phyloP scores from a whole-genome alignment of 495 filamentous ascomycete genomes.

The Penicillium goetzii region DNA sequence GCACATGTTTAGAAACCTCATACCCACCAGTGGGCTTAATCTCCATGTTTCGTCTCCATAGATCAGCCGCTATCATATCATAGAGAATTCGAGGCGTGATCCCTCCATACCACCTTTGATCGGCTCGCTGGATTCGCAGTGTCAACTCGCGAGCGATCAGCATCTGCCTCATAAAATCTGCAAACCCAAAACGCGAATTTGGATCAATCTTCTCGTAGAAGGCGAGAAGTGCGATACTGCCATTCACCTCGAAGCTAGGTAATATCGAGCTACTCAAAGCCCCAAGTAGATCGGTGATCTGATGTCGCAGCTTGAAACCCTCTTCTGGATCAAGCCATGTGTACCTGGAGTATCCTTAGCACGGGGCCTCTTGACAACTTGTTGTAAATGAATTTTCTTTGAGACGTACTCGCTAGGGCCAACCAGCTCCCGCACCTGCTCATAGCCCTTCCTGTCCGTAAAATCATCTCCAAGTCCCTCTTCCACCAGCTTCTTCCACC shows the following conservation, averaged over 20 bases:
- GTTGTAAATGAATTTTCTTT: background rate
- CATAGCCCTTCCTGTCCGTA: background rate
- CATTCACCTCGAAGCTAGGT: background rate
- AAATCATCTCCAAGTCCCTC: background rate
- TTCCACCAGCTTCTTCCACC: background rate
- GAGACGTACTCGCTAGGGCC: background rate
- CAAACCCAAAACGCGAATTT: background rate
- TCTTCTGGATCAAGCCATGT: constrained; percentile 9
- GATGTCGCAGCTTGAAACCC: background rate
- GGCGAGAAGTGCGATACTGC: background rate
- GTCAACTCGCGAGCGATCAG: background rate
- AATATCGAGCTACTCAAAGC: constrained; percentile 4
- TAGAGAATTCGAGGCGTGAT: background rate
- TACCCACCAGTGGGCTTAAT: background rate
- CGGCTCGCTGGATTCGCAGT: background rate
- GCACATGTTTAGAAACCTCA: background rate
- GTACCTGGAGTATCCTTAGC: background rate
- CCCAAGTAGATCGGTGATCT: constrained; percentile 10
- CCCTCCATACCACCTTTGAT: background rate
- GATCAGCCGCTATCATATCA: constrained; percentile 3
- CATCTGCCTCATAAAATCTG: constrained; percentile 2
- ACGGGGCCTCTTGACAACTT: background rate
- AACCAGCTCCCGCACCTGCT: background rate
- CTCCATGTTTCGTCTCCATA: background rate
- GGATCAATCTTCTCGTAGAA: background rate